Evolutionary conservation across 2,329 filamentous ascomycete genomes (phyloP), one percentile per base, ranked within the genome.

Genomic region (Fusarium sarcochroum): DNA sequence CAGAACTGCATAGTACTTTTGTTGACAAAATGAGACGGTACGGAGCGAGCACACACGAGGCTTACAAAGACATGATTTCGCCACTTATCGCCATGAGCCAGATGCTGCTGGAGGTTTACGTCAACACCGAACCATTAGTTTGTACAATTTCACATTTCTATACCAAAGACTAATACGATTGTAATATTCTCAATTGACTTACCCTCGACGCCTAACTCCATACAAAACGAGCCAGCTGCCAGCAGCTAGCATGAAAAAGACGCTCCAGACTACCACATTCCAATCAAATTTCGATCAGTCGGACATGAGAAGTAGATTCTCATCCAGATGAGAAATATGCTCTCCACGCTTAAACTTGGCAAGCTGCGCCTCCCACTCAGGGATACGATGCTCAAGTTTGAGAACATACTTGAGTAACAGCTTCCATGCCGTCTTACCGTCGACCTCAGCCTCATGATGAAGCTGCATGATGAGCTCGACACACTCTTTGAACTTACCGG

Each of bases 301-400:
- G 2, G 53, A 6, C 0, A 14, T 25, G 7, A 73, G 30, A 7
- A 73, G 41, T 15, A 49, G 4, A 9, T 67, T 15, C 1, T 61
- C 32, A 32, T 70, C 70, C 14, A 74, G 48, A 20, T 61, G 46
- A 2, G 61, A 55, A 17, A 73, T 53, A 3, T 35, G 38, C 40
- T 69, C 62, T 8, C 54, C 48, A 2, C 4, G 37, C 7, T 49
- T 17, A 42, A 73, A 72, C 13, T 23, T 46, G 1, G 17, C 15
- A n/a, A 72, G n/a, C 30, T 75, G 74, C 3, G 42, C 41, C 7
- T 55, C 51, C 74, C 74, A 76, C 11, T 65, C 61, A 0, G 45
- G 37, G 14, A 73, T 46, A 5, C 68, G 69, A 15, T 75, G 40
- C 1, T 27, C 61, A 20, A 76, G 4, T 1, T 20, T 41, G 0